These are phyloP conservation scores for Hymenoscyphus albidus DNA, from an alignment of 2,329 filamentous ascomycete species.

Conservation along the genomic window DNA sequence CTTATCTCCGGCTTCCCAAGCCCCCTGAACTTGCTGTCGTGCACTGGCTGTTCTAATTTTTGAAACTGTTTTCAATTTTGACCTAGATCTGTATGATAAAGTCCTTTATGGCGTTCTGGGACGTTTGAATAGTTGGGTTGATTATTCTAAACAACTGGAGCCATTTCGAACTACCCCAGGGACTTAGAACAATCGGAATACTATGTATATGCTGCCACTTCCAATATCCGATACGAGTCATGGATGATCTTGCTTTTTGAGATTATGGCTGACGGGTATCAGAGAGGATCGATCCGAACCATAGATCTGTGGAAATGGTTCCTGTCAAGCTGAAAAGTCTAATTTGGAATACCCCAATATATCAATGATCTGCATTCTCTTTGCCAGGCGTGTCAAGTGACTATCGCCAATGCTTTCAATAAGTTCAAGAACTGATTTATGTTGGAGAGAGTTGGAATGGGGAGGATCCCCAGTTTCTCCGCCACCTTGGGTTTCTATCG, in stretches of 20 bases:
- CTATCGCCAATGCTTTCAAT: too few species aligned
- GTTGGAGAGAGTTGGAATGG: not conserved
- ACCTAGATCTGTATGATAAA: too few species aligned
- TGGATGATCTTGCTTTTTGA: not conserved
- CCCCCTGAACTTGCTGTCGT: too few species aligned
- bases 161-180: too few species aligned
- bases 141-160: too few species aligned
- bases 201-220: not conserved
- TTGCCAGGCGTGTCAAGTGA: not conserved
- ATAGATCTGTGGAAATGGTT: not conserved
- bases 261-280: not conserved
- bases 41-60: too few species aligned
- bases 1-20: too few species aligned
- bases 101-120: too few species aligned
- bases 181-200: too few species aligned
- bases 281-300: not conserved
- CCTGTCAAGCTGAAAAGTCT: not conserved
- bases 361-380: not conserved
- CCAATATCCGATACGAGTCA: not conserved
- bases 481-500: not conserved
- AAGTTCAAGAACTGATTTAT: not conserved
- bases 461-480: not conserved
- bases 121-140: too few species aligned
- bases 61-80: too few species aligned
- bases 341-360: not conserved